Percentiles rank a stretch among this genome's conserved stretches.
These are phyloP conservation scores for Aspergillus haitiensis DNA, from an alignment of 495 filamentous ascomycete genomes.

Conservation along the genomic window DNA sequence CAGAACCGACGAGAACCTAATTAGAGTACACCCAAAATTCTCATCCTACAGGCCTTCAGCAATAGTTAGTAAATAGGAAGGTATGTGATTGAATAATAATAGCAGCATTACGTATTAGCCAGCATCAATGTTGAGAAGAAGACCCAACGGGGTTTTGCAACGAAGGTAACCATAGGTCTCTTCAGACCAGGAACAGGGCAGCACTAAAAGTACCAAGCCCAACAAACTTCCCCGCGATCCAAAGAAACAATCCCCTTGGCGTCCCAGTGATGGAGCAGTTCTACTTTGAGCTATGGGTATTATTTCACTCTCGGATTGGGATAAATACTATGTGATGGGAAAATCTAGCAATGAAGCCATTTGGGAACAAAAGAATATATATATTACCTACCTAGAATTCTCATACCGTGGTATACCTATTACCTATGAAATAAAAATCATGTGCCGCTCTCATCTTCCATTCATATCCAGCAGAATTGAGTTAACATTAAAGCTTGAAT, in stretches of 20 bases:
- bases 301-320: too few relatives aligned
- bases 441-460: too few relatives aligned
- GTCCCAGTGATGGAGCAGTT: not conserved
- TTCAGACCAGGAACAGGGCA: not conserved
- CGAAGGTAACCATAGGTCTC: not conserved
- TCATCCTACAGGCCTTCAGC: not conserved
- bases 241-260: conserved; percentile 7
- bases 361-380: too few relatives aligned
- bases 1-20: not conserved
- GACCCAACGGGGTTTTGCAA: not conserved
- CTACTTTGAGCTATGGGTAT: too few relatives aligned
- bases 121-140: not conserved
- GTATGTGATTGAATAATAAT: not conserved
- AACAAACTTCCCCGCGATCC: not conserved
- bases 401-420: too few relatives aligned
- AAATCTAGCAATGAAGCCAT: too few relatives aligned
- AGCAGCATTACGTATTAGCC: not conserved
- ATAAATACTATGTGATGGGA: too few relatives aligned
- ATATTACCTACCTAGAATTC: too few relatives aligned
- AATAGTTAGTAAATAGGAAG: too few relatives aligned
- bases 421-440: too few relatives aligned
- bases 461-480: too few relatives aligned
- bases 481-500: too few relatives aligned
- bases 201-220: conserved; percentile 6
- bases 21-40: not conserved